Evolutionary conservation across 2,329 filamentous ascomycete species (phyloP).

Genomic region (Hypoxylon sp.): DNA sequence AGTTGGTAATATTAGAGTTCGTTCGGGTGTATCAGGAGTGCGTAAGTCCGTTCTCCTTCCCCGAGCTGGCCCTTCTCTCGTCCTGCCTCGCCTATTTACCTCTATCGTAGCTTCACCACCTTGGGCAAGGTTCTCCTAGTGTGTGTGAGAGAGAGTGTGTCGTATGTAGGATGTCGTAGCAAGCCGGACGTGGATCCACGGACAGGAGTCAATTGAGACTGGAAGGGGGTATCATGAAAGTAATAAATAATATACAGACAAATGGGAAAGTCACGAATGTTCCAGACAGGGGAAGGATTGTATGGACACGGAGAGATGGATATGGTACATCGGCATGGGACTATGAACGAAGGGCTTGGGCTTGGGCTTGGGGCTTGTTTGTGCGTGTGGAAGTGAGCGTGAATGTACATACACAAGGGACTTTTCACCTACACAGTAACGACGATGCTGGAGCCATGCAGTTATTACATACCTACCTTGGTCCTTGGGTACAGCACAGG

Average conservation of each 20-base stretch:
- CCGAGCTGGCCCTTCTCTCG: conserved; percentile 7
- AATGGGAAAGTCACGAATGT: conserved; percentile 37
- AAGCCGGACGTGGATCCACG: conserved; percentile 13
- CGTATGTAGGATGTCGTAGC: no score
- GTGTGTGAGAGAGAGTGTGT: conserved; percentile 3
- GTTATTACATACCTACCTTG: no score
- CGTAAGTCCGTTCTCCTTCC: conserved; percentile 17
- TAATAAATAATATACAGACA: conserved; percentile 39
- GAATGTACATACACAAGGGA: conserved; percentile 22
- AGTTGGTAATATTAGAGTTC: not conserved
- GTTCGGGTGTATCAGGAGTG: not conserved
- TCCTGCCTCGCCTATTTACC: conserved; percentile 6
- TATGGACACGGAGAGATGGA: not conserved
- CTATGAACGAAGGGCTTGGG: conserved; percentile 22
- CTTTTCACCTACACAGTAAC: no score
- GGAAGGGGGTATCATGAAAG: conserved; percentile 38
- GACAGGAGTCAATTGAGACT: conserved; percentile 37
- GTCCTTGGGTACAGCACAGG: conserved; percentile 25
- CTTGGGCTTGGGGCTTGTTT: conserved; percentile 19
- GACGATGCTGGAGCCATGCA: conserved; percentile 33
- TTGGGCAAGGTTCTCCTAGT: conserved; percentile 31
- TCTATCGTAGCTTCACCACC: conserved; percentile 27
- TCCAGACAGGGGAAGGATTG: conserved; percentile 25
- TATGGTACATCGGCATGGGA: conserved; percentile 21
- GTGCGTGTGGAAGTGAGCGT: conserved; percentile 14